Base-by-base conservation (phyloP, 1,139 yeast species). In the Komagataea norvegica region DNA sequence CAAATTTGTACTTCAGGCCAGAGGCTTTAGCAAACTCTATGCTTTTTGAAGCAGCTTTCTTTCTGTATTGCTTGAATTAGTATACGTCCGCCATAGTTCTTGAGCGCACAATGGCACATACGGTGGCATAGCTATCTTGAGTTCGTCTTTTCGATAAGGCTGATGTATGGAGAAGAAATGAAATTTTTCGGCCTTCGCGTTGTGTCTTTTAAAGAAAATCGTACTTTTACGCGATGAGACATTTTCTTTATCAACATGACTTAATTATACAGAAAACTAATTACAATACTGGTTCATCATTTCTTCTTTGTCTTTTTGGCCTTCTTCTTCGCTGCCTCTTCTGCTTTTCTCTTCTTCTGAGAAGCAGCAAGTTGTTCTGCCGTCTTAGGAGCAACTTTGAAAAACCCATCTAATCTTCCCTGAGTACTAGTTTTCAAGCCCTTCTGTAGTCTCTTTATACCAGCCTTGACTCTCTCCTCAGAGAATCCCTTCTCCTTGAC, bases 391-490 rank as follows among this genome's bases (percentile, higher is more conserved):
- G 77, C 78, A 25, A 77, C 85, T 55, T 75, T 77, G 66, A 91
- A 91, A 56, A 91, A 91, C 4, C 95, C 95, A 55, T 89, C 96
- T 26, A 91, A 65, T 48, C 98, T 74, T 6, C 94, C 96, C 59
- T 91, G 98, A 1, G 86, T 83, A 2, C 94, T 91, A 2, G 82
- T 71, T 54, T 86, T 87, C 46, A 86, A 68, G 3, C 89, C 94
- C 59, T 89, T 91, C 50, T 77, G 76, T 51, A 91, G 70, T 58
- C 89, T 83, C 34, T 79, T 87, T 6, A 91, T 93, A 25, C 96
- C 98, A 42, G 81, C 74, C 48, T 80, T 76, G 20, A 91, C 87
- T 57, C 98, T 74, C 36, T 89, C 96, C 55, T 91, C 98, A 48
- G 82, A 83, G 61, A 91, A 91, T 0, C 96, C 96, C 58, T 64